These are phyloP conservation scores for Fusarium annulatum DNA, from an alignment of 2,329 filamentous ascomycete genomes.

Conservation along the genomic window DNA sequence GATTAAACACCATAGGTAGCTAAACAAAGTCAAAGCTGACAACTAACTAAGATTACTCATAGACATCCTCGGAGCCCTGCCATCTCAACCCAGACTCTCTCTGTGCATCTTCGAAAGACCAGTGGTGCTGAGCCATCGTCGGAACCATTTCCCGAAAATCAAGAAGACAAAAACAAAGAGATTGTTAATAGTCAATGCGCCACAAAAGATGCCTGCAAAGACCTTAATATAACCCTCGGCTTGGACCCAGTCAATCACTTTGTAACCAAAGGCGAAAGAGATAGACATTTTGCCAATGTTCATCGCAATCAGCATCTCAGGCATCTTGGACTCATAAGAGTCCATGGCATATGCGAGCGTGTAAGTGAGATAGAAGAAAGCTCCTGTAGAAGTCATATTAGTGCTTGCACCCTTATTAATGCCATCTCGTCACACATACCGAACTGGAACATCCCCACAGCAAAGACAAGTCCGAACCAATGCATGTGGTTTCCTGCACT, in stretches of 20 bases:
- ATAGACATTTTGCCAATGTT: background rate
- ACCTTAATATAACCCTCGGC: background rate
- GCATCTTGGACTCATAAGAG: background rate
- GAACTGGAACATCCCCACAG: background rate
- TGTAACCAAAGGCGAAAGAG: background rate
- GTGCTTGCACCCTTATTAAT: background rate
- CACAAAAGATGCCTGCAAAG: background rate
- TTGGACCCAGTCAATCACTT: background rate
- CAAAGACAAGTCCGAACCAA: background rate
- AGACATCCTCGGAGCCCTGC: background rate
- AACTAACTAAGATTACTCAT: no score
- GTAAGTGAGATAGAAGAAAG: conserved; percentile 2
- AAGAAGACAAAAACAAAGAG: background rate
- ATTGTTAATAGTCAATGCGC: background rate
- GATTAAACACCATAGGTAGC: no score
- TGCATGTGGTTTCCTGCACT: background rate
- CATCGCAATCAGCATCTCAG: conserved; percentile 1
- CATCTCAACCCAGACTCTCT: background rate
- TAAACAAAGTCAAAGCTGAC: no score
- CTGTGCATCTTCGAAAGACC: background rate
- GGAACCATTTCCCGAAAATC: background rate
- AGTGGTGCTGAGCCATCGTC: background rate
- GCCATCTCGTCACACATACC: background rate
- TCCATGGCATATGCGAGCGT: background rate
- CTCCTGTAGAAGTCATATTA: background rate